Base-by-base conservation (phyloP, 1,284 basidiomycete species). In the Irpex lacteus region DNA sequence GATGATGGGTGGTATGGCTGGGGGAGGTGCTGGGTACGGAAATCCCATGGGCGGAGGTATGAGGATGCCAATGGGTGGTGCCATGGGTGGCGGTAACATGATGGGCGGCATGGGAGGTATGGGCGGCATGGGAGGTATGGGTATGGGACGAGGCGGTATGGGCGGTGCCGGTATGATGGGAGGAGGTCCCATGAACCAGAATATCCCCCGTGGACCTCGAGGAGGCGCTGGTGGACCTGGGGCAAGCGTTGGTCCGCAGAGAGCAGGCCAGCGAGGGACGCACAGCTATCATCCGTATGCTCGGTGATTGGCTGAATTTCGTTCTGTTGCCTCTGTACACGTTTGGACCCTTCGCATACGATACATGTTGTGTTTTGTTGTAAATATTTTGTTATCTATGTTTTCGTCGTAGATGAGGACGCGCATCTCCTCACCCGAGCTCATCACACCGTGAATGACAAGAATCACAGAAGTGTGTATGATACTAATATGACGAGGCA, bases 241-340 rank as follows among this genome's bases (percentile, higher is more conserved):
- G 40, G 76, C 81, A 2, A 81, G 83, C 54, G 85, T 89, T 44
- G 91, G 91, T 0, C 93, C 93, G 0, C 91, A 94, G 75, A 81
- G 93, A 67, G 81, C 83, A 13, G 86, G 82, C 0, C 86, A 87
- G 70, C 75, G 90, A 53, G 89, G 89, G 36, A 87, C 89, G 71
- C 90, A 93, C 74, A 85, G 85, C 69, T 93, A 90, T 75, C 91
- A 92, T 71, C 91, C 91, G 1, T 93, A 93, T 69, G 86, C 90
- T 44, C 88, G 90, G 68, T 89, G 70, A 72, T 56, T 56, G 5
- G 40, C 40, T 52, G 13, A 5, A 18, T 21, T 19, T n/a, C 19
- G 3, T 26, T 26, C 26, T 26, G 26, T 26, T 26, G 50, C 11
- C 13, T 52, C 8, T 52, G 50, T 52, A 18, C 50, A 34, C 26